phyloP scores from a whole-genome alignment of 2,329 filamentous ascomycete genomes.

The Cladosporium phlei region DNA sequence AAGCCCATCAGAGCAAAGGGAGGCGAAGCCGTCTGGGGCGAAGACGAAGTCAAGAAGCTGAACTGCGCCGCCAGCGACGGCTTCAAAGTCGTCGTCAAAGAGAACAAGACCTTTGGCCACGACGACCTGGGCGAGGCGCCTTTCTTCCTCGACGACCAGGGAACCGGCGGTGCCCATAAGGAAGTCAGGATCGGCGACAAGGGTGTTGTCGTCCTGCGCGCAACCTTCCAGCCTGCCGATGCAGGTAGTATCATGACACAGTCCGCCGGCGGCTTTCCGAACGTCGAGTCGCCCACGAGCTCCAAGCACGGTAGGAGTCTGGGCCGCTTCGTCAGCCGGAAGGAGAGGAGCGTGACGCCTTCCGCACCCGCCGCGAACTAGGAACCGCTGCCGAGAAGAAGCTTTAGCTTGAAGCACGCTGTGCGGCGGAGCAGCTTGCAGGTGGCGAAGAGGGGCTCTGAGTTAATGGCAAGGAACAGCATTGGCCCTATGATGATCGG shows the following conservation, averaged over 20 bases:
- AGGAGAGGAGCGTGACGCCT: conserved; percentile 31
- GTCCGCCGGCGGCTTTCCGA: conserved; percentile 10
- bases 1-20: conserved; percentile 74
- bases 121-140: conserved; percentile 80
- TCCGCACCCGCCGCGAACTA: conserved; percentile 6
- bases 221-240: conserved; percentile 27
- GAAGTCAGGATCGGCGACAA: conserved; percentile 69
- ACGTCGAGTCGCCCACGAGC: conserved; percentile 2
- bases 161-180: conserved; percentile 64
- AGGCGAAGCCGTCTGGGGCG: conserved; percentile 61
- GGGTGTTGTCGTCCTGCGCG: conserved; percentile 59
- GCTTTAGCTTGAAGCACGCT: background rate
- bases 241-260: conserved; percentile 18
- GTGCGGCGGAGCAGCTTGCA: conserved; percentile 1
- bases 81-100: conserved; percentile 81
- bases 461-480: background rate
- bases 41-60: conserved; percentile 59
- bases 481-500: too few species aligned
- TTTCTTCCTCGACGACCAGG: conserved; percentile 88
- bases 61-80: conserved; percentile 74
- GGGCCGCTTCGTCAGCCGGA: conserved; percentile 23
- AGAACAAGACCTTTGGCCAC: conserved; percentile 77
- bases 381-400: conserved; percentile 9
- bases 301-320: conserved; percentile 20
- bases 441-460: background rate